These are phyloP conservation scores for Pseudopyrenochaeta lycopersici DNA, from an alignment of 2,329 filamentous ascomycete species.

Conservation along the genomic window DNA sequence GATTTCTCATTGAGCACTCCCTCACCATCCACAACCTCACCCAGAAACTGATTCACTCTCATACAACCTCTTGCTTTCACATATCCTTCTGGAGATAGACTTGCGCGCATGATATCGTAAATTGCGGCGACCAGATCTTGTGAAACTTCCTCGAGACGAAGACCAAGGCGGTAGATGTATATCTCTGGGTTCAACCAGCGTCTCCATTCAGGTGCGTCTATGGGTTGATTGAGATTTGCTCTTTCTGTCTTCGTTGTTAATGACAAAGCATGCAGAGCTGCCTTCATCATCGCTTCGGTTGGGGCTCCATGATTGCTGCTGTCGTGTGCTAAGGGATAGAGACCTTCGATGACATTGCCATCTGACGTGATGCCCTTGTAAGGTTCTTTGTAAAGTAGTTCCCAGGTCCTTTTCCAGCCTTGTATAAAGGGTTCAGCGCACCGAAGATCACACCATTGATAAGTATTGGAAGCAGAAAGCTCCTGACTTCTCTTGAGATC, in stretches of 20 bases:
- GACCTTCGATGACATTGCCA: conserved; percentile 54
- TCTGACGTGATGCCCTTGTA: conserved; percentile 74
- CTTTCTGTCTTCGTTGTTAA: not conserved
- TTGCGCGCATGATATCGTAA: conserved; percentile 55
- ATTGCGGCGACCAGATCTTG: conserved; percentile 64
- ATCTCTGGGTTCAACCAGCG: conserved; percentile 76
- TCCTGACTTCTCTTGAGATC: not conserved
- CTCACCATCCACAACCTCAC: conserved; percentile 67
- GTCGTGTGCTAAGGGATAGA: not conserved
- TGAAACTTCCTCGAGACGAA: conserved; percentile 69
- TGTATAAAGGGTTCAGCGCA: not conserved
- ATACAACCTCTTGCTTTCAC: conserved; percentile 71
- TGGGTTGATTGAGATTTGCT: conserved; percentile 17
- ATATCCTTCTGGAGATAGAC: conserved; percentile 73
- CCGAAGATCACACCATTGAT: not conserved
- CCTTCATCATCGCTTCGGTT: conserved; percentile 62
- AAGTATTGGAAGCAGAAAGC: not conserved
- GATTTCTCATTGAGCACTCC: conserved; percentile 73
- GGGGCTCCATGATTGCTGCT: conserved; percentile 68
- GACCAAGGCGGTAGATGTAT: conserved; percentile 70
- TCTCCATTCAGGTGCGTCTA: conserved; percentile 75
- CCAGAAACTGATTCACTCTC: conserved; percentile 76
- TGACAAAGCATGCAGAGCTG: conserved; percentile 56
- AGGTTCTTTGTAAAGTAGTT: conserved; percentile 60
- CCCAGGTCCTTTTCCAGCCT: not conserved